These are phyloP conservation scores for Penicillium italicum DNA, from an alignment of 2,329 filamentous ascomycete species.

Conservation along the genomic window DNA sequence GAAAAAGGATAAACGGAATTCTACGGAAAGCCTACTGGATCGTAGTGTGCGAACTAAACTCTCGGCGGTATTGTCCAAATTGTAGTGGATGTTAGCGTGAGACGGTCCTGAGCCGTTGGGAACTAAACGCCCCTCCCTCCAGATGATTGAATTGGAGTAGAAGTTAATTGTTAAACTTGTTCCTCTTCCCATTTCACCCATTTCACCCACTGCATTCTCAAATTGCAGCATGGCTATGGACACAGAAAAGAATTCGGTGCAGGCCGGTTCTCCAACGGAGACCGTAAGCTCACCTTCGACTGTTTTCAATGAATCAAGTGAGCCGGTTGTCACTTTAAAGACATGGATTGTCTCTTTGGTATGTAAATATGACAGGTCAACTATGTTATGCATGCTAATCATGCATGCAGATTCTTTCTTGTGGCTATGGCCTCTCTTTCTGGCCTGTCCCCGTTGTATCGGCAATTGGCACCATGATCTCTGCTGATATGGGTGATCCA, in stretches of 20 bases:
- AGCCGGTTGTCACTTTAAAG: conserved; percentile 24
- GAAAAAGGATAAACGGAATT: no score
- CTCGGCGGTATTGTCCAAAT: not conserved
- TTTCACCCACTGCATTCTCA: no score
- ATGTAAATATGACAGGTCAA: not conserved
- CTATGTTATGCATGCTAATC: not conserved
- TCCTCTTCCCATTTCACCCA: no score
- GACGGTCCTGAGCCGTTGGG: not conserved
- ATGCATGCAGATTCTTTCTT: conserved; percentile 27
- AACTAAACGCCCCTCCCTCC: no score
- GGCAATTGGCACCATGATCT: no score
- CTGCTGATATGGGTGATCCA: no score
- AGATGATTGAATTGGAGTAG: no score
- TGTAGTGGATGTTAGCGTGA: not conserved
- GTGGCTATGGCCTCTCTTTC: conserved; percentile 36
- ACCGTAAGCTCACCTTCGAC: no score
- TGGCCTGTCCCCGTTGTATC: conserved; percentile 27
- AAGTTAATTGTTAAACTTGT: no score
- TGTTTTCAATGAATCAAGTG: not conserved
- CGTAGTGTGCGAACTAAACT: no score
- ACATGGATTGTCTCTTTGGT: conserved; percentile 28
- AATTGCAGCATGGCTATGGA: not conserved
- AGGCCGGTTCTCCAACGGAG: no score
- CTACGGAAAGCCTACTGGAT: no score
- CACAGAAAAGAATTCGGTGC: not conserved